Base-by-base conservation (phyloP, 2,329 filamentous ascomycete genomes). In the Stachybotrys chartarum region DNA sequence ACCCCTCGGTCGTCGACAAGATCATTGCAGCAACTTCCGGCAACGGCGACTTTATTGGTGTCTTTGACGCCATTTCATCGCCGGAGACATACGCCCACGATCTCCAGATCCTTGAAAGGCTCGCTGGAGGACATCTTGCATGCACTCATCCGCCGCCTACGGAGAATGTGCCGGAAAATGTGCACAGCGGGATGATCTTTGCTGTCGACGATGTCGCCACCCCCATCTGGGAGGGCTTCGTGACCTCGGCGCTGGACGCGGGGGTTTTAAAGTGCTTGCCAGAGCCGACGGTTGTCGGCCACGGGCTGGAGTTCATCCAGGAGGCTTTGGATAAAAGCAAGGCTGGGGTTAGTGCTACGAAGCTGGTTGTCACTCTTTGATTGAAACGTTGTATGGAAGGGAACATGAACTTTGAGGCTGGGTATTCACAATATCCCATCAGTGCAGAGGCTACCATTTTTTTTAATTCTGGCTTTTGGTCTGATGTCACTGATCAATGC, bases 101-200 rank as follows among this genome's bases (percentile, higher is more conserved):
- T 35, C 18, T 44, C 17, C 49, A 72, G 58, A 70, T 71, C 32
- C 70, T 56, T 54, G 24, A 24, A 54, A 31, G 44, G 30, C 17
- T 14, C 12, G n/a, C 17, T 30, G 49, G 24, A 52, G 32, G 30
- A 31, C 31, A 50, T 53, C 39, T 51, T 30, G 54, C n/a, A 46
- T 49, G 54, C 53, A 47, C 18, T 52, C 51, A 53, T 30, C 45
- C 51, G 48, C 45, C 45, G 3, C 39, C 68, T 8, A 61, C 69
- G 7, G 49, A 56, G 2, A 58, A 64, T 8, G 62, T 67, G 7
- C 63, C 68, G 3, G 63, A 58, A 0, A 70, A 66, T 46, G 66
- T 73, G 10, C 66, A 64, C 50, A 60, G 60, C 1, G 69, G 68
- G 14, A 72, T 60, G 55, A 66, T 71, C 44, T 66, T 72, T 59